Evolutionary conservation across 2,329 filamentous ascomycete species (phyloP), one percentile per base, ranked within the genome.

Genomic region (Plenodomus biglobosus): DNA sequence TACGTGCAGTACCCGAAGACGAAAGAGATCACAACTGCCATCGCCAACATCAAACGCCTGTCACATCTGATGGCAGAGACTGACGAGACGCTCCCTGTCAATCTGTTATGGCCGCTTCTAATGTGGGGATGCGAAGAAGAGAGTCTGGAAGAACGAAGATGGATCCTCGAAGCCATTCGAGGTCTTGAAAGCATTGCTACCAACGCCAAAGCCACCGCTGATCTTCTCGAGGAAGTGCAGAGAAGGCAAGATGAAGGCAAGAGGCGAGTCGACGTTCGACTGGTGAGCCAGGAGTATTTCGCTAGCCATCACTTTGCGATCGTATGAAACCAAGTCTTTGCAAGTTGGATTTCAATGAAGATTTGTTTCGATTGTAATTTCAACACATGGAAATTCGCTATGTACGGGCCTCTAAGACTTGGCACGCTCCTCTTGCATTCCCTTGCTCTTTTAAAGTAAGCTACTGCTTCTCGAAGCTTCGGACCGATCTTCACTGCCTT

Each of bases 401-500:
- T 32, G 6, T 7, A 32, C 13, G 27, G 11, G 27, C 27, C 15
- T 15, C 37, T 52, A 56, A 48, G 62, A 53, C 22, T 49, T 58
- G n/a, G 59, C 44, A 13, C 42, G 54, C 36, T 61, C 56, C 21
- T 57, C 19, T 13, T 59, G 40, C 42, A n/a, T 46, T 55, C n/a
- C 62, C 61, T 6, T 34, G 56, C 45, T 66, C 52, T 44, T 73
- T 65, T 44, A 71, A 73, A 42, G 73, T 75, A 24, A 85, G 80
- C 70, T 82, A 82, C 64, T 77, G 76, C 75, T 62, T 85, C 80
- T 64, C 85, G 82, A 52, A 85, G 4, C 80, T 60, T 81, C 40
- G 64, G 55, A 1, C 68, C 72, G 52, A 76, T 75, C 50, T 69
- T 57, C 39, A 74, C 66, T 10, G 66, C 68, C 54, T 62, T 70